Conservation (phyloP, 225 moss, liverwort and hornwort species). For the Rhytidiadelphus loreus region DNA sequence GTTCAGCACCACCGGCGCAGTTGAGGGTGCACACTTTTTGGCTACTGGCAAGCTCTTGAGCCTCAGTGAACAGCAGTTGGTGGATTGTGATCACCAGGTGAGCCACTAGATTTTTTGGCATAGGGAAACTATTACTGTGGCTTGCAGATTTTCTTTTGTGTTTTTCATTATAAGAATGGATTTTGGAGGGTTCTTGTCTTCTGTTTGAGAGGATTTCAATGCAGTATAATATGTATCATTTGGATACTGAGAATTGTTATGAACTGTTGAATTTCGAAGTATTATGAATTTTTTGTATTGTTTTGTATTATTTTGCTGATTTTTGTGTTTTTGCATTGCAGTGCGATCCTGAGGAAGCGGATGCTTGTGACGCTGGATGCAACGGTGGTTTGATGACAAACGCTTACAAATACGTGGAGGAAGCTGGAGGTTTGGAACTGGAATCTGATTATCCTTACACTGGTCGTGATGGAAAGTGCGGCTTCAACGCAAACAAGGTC, state of each 20-base stretch:
- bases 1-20: conserved; percentile 83
- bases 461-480: conserved; percentile 54
- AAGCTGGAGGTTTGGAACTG: conserved; percentile 62
- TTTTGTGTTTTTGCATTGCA: neutral
- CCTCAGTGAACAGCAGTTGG: conserved; percentile 92
- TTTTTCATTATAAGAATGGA: neutral
- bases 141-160: no score
- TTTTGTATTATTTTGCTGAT: neutral
- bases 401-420: conserved; percentile 63
- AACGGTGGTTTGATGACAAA: conserved; percentile 74
- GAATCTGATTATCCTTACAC: conserved; percentile 74
- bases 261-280: neutral
- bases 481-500: conserved; percentile 37
- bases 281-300: no score
- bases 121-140: neutral
- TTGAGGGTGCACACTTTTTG: conserved; percentile 78
- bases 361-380: conserved; percentile 64
- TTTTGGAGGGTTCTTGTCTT: neutral
- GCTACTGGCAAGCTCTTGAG: conserved; percentile 82
- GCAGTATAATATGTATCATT: neutral
- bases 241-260: neutral
- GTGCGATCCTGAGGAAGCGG: conserved; percentile 47
- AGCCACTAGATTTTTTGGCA: neutral
- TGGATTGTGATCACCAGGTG: conserved; percentile 95
- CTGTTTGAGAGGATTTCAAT: neutral